A percentile compares a stretch with the other conserved stretches of the same genome.
These are phyloP conservation scores for Fusarium zealandicum DNA, from an alignment of 2,329 filamentous ascomycete species.

Conservation along the genomic window DNA sequence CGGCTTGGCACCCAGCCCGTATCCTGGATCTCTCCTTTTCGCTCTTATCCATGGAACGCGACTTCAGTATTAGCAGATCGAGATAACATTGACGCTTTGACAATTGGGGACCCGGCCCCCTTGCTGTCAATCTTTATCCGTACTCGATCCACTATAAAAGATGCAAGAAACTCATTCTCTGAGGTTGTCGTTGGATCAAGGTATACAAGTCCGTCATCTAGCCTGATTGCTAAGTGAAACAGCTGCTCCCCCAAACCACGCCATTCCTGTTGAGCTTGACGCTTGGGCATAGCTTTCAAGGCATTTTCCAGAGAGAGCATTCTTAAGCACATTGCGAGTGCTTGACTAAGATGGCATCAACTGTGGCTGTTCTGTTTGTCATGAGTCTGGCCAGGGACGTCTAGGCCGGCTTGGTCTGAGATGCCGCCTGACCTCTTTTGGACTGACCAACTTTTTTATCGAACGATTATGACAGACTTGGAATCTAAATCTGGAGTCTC, in stretches of 20 bases:
- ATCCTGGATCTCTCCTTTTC: neutral
- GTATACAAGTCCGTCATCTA: conserved; percentile 3
- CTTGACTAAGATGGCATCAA: neutral
- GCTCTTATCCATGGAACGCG: neutral
- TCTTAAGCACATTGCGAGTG: neutral
- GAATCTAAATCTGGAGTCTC: conserved; percentile 12
- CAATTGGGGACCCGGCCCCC: conserved; percentile 3
- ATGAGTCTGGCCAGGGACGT: neutral
- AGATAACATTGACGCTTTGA: conserved; percentile 20
- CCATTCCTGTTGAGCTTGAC: conserved; percentile 1
- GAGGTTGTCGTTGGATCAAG: neutral
- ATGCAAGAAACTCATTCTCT: conserved; percentile 7
- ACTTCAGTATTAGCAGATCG: conserved; percentile 6
- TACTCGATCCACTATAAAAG: conserved; percentile 1
- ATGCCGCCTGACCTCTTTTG: conserved; percentile 13
- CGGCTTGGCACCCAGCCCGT: conserved; percentile 5
- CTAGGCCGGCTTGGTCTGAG: neutral
- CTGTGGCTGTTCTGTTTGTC: neutral
- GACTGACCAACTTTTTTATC: conserved; percentile 12
- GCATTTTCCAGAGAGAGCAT: neutral
- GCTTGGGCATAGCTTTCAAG: conserved; percentile 8
- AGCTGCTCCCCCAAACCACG: conserved; percentile 4
- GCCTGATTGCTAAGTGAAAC: conserved; percentile 14
- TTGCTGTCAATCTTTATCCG: conserved; percentile 8
- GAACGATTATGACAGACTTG: conserved; percentile 10